phyloP scores from a whole-genome alignment of 2,329 filamentous ascomycete species.

The Aspergillus tanneri region DNA sequence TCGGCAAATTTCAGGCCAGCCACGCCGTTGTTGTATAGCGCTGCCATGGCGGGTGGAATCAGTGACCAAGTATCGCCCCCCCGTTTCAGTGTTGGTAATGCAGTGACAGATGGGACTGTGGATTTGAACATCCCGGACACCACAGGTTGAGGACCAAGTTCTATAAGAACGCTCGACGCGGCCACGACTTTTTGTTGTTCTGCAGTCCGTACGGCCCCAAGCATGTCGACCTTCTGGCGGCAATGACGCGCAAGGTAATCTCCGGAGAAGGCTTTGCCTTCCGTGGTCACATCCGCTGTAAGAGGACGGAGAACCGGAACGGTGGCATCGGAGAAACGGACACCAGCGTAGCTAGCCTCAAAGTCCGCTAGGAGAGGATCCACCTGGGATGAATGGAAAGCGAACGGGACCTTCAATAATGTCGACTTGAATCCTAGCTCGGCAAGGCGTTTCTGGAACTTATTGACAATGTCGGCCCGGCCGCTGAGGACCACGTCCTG shows the following conservation, averaged over 20 bases:
- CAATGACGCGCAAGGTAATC: no score
- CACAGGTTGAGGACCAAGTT: constrained; percentile 67
- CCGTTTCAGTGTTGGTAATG: constrained; percentile 63
- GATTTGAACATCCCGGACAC: constrained; percentile 55
- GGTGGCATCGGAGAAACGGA: no score
- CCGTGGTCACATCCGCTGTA: no score
- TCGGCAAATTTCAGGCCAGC: no score
- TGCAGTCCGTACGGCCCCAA: no score
- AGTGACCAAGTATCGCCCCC: constrained; percentile 65
- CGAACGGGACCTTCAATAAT: constrained; percentile 64
- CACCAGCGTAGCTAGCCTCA: neutral
- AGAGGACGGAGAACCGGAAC: no score
- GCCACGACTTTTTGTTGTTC: no score
- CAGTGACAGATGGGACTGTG: no score
- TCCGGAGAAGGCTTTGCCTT: no score
- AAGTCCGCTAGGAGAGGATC: neutral
- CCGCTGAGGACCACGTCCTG: constrained; percentile 72
- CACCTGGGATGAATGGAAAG: constrained; percentile 40
- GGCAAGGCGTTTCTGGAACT: constrained; percentile 51
- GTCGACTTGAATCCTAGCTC: constrained; percentile 59
- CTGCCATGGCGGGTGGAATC: constrained; percentile 56
- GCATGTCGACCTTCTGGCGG: no score
- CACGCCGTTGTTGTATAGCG: constrained; percentile 62
- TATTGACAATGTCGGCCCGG: constrained; percentile 59
- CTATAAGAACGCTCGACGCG: constrained; percentile 69